A percentile compares a stretch with the other conserved stretches of the same genome.
Conservation (phyloP, 371 early-diverging fungal genomes). For the Umbelopsis sp. region DNA sequence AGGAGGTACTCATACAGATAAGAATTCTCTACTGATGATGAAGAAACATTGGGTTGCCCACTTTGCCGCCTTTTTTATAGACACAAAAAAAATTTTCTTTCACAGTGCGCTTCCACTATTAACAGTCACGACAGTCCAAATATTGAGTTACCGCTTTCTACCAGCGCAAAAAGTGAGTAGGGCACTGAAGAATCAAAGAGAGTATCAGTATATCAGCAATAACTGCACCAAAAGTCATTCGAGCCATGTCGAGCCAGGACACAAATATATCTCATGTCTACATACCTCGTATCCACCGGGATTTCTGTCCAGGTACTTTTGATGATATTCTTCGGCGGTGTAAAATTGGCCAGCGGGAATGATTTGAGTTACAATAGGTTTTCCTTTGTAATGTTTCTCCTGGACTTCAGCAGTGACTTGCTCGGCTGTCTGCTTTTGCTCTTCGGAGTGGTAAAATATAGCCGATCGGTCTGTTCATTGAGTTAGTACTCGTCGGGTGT, state of each 20-base stretch:
- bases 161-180: conserved; percentile 55
- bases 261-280: conserved; percentile 6
- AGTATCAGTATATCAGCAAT: too few species aligned
- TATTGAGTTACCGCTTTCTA: conserved; percentile 20
- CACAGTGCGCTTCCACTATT: too few species aligned
- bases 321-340: conserved; percentile 90
- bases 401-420: conserved; percentile 63
- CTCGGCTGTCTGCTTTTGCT: conserved; percentile 80
- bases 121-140: too few species aligned
- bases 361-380: conserved; percentile 70
- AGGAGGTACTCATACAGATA: conserved; percentile 16
- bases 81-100: conserved; percentile 8
- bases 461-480: conserved; percentile 65
- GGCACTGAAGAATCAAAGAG: conserved; percentile 37
- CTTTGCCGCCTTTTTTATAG: conserved; percentile 4
- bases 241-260: neutral
- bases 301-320: conserved; percentile 77
- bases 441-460: conserved; percentile 78
- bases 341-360: conserved; percentile 70
- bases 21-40: conserved; percentile 19
- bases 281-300: conserved; percentile 38
- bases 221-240: too few species aligned
- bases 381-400: conserved; percentile 58
- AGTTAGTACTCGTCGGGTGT: too few species aligned
- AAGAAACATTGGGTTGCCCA: neutral